Evolutionary conservation across 768 basidiomycete genomes (phyloP), one percentile per base, ranked within the genome.

Genomic region (Lactarius pseudohatsudake): DNA sequence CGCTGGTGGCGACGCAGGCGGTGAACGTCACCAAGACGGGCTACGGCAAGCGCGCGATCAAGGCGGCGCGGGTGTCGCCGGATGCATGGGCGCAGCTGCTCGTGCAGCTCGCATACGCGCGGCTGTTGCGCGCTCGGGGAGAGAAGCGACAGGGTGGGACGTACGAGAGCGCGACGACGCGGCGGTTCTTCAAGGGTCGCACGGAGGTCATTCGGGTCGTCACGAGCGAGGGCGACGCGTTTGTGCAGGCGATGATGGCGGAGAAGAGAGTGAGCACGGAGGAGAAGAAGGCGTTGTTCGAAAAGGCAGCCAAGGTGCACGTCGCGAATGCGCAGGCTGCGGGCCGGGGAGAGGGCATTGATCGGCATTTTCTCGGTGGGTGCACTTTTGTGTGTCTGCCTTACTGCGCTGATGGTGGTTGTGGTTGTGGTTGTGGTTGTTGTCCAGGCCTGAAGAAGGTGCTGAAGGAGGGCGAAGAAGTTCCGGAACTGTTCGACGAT

Each of bases 1-100:
- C 82, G 53, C 85, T 94, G 59, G 79, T 87, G 47, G 80, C 83
- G 45, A 81, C 83, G 32, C 92, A 94, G 72, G 80, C 81, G 63
- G 77, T 94, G 66, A 79, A 80, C 26, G 87, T 86, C 76, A 75
- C 84, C 65, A 79, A 84, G 47, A 93, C 92, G 1, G 75, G 79
- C 1, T 98, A 96, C 72, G 96, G 96, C 40, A 96, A 95, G 77
- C 84, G 84, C 54, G 84, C 85, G 20, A 92, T 96, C 79, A 97
- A 96, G 81, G 78, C 82, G 16, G 93, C 92, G 71, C 87, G 90
- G 40, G 86, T 91, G n/a, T 92, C 93, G 50, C 96, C 96, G 3
- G 96, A 98, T 73, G 91, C 91, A 32, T 97, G 94, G 94, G 88
- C 91, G 56, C 96, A 98, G 79, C 87, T 97, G 84, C 79, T 94